Conservation (phyloP, 805 yeast genomes). For the Wickerhamiella nectarea region DNA sequence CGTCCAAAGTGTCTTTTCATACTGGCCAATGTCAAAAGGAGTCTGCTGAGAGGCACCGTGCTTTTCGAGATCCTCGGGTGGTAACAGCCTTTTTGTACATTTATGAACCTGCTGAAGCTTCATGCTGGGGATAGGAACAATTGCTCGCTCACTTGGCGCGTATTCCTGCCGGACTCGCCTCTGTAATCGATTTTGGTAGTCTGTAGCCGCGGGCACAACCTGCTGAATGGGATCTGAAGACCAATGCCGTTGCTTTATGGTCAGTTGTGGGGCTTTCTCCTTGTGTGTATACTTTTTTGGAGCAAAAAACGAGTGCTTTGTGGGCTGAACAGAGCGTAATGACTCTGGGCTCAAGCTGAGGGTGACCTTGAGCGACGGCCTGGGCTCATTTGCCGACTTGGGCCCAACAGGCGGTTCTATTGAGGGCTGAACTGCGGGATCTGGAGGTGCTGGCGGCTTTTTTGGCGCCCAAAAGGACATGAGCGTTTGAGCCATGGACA, state of each 20-base stretch:
- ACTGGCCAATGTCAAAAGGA: slow-evolving; percentile 20
- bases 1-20: slow-evolving; percentile 22
- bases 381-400: background rate
- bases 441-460: background rate
- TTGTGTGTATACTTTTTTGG: slow-evolving; percentile 1
- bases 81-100: background rate
- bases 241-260: background rate
- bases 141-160: background rate
- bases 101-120: background rate
- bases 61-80: slow-evolving; percentile 1
- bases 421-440: background rate
- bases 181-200: background rate
- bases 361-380: background rate
- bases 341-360: background rate
- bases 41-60: slow-evolving; percentile 10
- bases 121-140: background rate
- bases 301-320: background rate
- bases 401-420: background rate
- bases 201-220: background rate
- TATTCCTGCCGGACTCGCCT: background rate
- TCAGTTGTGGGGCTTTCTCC: background rate
- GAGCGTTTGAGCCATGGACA: slow-evolving; percentile 8
- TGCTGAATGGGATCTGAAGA: background rate
- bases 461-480: slow-evolving; percentile 8
- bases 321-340: background rate